A percentile compares a stretch with the other conserved stretches of the same genome.
Evolutionary conservation across 257 asterid species (phyloP).

Genomic region (Nicotiana obtusifolia): DNA sequence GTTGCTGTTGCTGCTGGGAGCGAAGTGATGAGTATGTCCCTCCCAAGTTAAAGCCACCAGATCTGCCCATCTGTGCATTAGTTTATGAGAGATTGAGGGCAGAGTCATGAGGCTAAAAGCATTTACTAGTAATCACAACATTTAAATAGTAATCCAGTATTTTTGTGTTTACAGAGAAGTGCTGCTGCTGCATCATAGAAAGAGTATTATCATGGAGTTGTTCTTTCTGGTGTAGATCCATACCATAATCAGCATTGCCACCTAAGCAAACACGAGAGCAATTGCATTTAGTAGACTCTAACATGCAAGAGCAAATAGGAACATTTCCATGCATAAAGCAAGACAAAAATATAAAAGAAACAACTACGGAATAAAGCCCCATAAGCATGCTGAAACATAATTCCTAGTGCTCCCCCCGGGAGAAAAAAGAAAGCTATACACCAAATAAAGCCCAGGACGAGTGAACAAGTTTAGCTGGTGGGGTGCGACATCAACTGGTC

Average conservation of each 20-base stretch:
- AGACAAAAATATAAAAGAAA: background rate
- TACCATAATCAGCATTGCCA: conserved; percentile 70
- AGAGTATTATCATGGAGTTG: conserved; percentile 71
- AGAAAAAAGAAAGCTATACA: background rate
- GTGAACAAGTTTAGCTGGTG: background rate
- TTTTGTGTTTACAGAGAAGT: conserved; percentile 58
- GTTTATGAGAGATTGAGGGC: conserved; percentile 15
- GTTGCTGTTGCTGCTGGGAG: conserved; percentile 65
- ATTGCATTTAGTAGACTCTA: background rate
- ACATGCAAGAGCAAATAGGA: background rate
- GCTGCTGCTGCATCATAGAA: conserved; percentile 93
- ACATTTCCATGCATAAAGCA: background rate
- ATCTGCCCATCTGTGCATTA: conserved; percentile 77
- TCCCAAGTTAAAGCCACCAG: conserved; percentile 90
- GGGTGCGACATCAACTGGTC: background rate
- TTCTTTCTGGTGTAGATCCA: conserved; percentile 92
- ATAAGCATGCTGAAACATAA: background rate
- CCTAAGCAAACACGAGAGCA: conserved; percentile 39
- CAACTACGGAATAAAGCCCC: background rate
- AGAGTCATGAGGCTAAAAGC: conserved; percentile 9
- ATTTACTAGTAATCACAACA: conserved; percentile 1
- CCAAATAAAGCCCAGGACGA: background rate
- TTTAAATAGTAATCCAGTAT: background rate
- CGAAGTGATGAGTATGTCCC: conserved; percentile 81
- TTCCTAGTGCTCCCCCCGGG: background rate